Percentiles rank a stretch among this genome's conserved stretches.
These are phyloP conservation scores for Venturia carpophila DNA, from an alignment of 2,329 filamentous ascomycete species.

Conservation along the genomic window DNA sequence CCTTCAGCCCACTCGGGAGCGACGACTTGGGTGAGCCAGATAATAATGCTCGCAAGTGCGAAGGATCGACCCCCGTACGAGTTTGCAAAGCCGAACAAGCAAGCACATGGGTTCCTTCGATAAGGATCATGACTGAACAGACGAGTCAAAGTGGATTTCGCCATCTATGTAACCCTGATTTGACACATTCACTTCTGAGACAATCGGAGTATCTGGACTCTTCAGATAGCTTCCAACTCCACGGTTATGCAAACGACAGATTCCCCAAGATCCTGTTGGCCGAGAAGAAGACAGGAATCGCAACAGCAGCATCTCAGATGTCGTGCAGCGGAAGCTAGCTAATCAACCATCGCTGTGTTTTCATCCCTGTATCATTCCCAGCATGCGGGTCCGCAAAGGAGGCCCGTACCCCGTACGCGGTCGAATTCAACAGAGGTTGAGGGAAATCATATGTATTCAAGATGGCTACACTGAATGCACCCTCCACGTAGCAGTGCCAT, in stretches of 20 bases:
- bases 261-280: not conserved
- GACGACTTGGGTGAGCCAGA: not conserved
- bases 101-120: not conserved
- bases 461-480: not conserved
- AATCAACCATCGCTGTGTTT: not conserved
- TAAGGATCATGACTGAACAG: not conserved
- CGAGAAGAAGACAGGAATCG: not conserved
- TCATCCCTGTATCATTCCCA: not conserved
- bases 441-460: not conserved
- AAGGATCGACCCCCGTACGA: not conserved
- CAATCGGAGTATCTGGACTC: not conserved
- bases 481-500: not conserved
- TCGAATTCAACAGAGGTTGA: not conserved
- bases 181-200: not conserved
- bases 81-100: not conserved
- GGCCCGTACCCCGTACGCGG: not conserved
- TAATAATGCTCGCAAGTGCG: not conserved
- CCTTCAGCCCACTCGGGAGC: not conserved
- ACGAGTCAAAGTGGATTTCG: not conserved
- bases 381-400: not conserved
- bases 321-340: constrained; percentile 8
- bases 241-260: not conserved
- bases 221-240: not conserved
- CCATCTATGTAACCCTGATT: not conserved
- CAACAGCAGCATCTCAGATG: constrained; percentile 3